phyloP scores from a whole-genome alignment of 495 filamentous ascomycete genomes.

The Clohesyomyces aquaticus region DNA sequence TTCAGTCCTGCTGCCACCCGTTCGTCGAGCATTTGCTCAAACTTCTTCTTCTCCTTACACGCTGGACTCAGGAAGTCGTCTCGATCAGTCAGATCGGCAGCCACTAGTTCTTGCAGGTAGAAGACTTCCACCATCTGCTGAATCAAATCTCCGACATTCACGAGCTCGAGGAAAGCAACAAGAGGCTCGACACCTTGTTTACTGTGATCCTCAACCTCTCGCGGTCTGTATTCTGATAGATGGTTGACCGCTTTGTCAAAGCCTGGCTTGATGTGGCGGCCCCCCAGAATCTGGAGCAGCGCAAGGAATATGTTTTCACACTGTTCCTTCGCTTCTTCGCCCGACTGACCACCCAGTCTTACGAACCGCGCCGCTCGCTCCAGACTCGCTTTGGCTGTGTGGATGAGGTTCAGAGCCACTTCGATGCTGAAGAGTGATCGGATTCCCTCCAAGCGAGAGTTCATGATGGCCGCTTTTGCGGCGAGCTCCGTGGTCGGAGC shows the following conservation, averaged over 20 bases:
- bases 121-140: slow-evolving; percentile 99
- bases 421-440: slow-evolving; percentile 94
- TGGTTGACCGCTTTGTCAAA: slow-evolving; percentile 93
- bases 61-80: slow-evolving; percentile 95
- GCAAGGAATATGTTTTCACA: slow-evolving; percentile 88
- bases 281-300: slow-evolving; percentile 79
- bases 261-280: slow-evolving; percentile 83
- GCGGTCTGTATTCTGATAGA: slow-evolving; percentile 86
- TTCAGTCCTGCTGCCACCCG: slow-evolving; percentile 93
- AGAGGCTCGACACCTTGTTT: slow-evolving; percentile 80
- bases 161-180: slow-evolving; percentile 94
- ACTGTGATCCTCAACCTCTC: slow-evolving; percentile 76
- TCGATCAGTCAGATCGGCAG: slow-evolving; percentile 78
- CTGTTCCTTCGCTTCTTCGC: slow-evolving; percentile 83
- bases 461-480: slow-evolving; percentile 96
- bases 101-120: slow-evolving; percentile 91
- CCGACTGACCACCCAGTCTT: slow-evolving; percentile 73
- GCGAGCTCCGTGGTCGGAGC: slow-evolving; percentile 87
- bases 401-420: slow-evolving; percentile 85
- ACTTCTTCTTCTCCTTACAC: slow-evolving; percentile 92
- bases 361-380: slow-evolving; percentile 85
- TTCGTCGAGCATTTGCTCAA: slow-evolving; percentile 99
- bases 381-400: slow-evolving; percentile 85
- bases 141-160: slow-evolving; percentile 97
- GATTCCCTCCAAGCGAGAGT: slow-evolving; percentile 89